Evolutionary conservation across 257 asterid genomes (phyloP).

Genomic region (Nicotiana undulata): DNA sequence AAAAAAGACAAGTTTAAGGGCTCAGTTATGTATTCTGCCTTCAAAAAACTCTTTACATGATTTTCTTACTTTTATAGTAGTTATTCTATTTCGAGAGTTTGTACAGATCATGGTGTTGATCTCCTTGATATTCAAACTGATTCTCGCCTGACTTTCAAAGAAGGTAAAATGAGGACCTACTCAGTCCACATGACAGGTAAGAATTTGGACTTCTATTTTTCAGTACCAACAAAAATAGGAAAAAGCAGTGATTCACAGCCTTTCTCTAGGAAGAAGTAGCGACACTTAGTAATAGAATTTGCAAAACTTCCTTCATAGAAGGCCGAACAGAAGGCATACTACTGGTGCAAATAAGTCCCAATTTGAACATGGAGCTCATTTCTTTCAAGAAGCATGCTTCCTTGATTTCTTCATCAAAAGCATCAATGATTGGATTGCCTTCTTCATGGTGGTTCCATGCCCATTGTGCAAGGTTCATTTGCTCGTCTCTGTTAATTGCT

Average conservation of each 20-base stretch:
- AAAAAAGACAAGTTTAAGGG: too few species aligned
- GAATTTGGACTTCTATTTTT: background rate
- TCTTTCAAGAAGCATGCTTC: conserved; percentile 37
- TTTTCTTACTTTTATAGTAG: too few species aligned
- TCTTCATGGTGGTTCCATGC: conserved; percentile 37
- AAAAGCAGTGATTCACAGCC: background rate
- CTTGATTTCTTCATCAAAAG: conserved; percentile 39
- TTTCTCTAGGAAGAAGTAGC: background rate
- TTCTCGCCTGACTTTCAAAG: too few species aligned
- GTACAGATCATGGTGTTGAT: too few species aligned
- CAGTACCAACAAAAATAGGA: background rate
- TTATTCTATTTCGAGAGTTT: too few species aligned
- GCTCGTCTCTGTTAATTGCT: conserved; percentile 47
- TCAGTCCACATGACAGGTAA: background rate
- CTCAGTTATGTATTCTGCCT: too few species aligned
- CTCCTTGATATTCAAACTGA: too few species aligned
- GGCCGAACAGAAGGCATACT: conserved; percentile 49
- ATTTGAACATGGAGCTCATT: conserved; percentile 37
- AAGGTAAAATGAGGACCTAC: background rate
- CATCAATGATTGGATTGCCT: conserved; percentile 32
- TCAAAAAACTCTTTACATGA: too few species aligned
- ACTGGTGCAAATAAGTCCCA: conserved; percentile 68
- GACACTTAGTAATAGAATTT: background rate
- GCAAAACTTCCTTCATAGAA: conserved; percentile 53
- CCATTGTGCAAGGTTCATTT: conserved; percentile 74